Evolutionary conservation across 2,329 filamentous ascomycete genomes (phyloP).

Genomic region (Fusarium pseudograminearum): DNA sequence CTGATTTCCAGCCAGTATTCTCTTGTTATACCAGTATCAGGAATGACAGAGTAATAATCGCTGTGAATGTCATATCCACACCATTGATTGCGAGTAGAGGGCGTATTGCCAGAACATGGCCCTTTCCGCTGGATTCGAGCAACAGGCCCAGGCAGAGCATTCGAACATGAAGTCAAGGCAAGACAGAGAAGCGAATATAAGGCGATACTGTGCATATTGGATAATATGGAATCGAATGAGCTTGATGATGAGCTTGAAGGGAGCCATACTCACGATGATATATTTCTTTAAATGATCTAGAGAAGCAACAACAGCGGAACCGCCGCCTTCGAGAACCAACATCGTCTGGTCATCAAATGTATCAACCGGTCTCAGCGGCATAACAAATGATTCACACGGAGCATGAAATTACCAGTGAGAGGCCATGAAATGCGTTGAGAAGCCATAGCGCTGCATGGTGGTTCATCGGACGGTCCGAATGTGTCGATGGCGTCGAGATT

Average conservation of each 20-base stretch:
- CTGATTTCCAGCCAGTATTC: conserved; percentile 63
- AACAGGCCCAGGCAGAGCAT: conserved; percentile 19
- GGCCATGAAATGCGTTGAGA: conserved; percentile 2
- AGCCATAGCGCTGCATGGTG: conserved; percentile 8
- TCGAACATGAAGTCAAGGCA: conserved; percentile 4
- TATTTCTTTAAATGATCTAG: conserved; percentile 15
- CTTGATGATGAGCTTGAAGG: neutral
- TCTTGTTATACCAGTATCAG: conserved; percentile 63
- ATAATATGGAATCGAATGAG: neutral
- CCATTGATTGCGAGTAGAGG: conserved; percentile 56
- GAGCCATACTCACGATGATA: neutral
- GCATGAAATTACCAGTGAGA: conserved; percentile 1
- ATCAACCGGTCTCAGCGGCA: conserved; percentile 26
- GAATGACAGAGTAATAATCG: conserved; percentile 57
- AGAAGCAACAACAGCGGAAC: conserved; percentile 3
- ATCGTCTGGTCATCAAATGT: conserved; percentile 3
- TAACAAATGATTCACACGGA: neutral
- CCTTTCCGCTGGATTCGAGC: conserved; percentile 11
- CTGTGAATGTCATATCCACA: conserved; percentile 62
- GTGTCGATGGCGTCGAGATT: conserved; percentile 7
- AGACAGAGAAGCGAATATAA: conserved; percentile 10
- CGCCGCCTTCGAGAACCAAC: conserved; percentile 9
- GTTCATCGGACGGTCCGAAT: conserved; percentile 33
- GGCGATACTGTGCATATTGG: conserved; percentile 17
- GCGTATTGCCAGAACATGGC: conserved; percentile 47